These are phyloP conservation scores for Penicillium expansum DNA, from an alignment of 2,329 filamentous ascomycete genomes.

Conservation along the genomic window DNA sequence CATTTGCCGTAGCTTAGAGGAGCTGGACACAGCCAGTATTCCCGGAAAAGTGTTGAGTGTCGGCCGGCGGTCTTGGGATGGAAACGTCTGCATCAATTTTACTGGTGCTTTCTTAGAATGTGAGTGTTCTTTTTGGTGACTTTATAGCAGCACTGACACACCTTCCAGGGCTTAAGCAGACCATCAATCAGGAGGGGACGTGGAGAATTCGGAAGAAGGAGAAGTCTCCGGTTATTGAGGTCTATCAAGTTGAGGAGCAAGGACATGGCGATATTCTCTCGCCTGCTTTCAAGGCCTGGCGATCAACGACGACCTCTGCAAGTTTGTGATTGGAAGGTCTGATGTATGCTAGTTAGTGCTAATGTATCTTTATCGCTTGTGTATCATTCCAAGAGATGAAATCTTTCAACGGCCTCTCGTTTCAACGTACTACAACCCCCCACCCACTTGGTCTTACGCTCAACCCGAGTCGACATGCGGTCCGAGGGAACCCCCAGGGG, in stretches of 20 bases:
- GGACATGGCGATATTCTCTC: slow-evolving; percentile 76
- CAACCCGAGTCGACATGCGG: background rate
- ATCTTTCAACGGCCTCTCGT: background rate
- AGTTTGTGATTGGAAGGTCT: slow-evolving; percentile 3
- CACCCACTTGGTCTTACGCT: background rate
- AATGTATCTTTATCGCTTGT: background rate
- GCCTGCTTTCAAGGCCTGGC: slow-evolving; percentile 73
- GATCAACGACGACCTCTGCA: slow-evolving; percentile 26
- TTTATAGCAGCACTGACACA: background rate
- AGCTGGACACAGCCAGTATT: slow-evolving; percentile 75
- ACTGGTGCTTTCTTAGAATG: slow-evolving; percentile 73
- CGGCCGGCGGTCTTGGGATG: slow-evolving; percentile 75
- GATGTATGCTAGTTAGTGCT: background rate
- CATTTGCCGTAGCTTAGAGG: slow-evolving; percentile 68
- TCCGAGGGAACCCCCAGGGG: background rate
- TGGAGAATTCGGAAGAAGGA: slow-evolving; percentile 73
- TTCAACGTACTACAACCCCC: background rate
- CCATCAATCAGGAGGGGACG: slow-evolving; percentile 66
- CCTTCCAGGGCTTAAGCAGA: slow-evolving; percentile 58
- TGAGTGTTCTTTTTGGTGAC: slow-evolving; percentile 43
- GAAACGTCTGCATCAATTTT: slow-evolving; percentile 91
- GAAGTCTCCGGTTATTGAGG: slow-evolving; percentile 64
- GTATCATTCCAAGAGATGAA: too few species aligned
- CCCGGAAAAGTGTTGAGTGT: slow-evolving; percentile 69
- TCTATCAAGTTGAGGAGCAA: slow-evolving; percentile 69